Base-by-base conservation (phyloP, 768 basidiomycete genomes). In the Boletus sensibilis region DNA sequence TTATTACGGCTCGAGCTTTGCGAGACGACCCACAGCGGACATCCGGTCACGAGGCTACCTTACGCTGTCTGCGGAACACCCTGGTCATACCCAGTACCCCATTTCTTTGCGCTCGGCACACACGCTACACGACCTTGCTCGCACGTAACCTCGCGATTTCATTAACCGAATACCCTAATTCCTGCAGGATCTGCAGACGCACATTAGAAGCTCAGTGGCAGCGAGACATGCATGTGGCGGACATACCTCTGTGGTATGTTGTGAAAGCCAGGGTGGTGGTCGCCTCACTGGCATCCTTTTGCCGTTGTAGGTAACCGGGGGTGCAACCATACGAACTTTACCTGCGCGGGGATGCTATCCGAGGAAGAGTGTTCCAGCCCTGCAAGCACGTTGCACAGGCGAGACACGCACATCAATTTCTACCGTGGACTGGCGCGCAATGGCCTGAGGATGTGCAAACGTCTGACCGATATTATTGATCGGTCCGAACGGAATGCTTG, bases 381-480 rank as follows among this genome's bases (percentile, higher is more conserved):
- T 50, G 50, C 51, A 41, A 40, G 33, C 65, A 61, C 44, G 59
- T 52, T 43, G 76, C 76, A 39, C 73, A 74, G 53, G 77, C 62
- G 33, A 52, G 50, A 55, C 29, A 65, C 82, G 71, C 68, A 91
- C 92, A 61, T 93, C 83, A 49, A 96, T 81, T 63, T 94, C 91
- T 27, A 88, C 81, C 0, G 84, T 84, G 39, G 90, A 82, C 50
- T 80, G 76, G 47, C 95, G 81, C 29, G 94, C 93, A 39, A 86
- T 66, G 2, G 91, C 92, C 75, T 86, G 85, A 8, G 93, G 92
- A 72, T 97, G 95, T 34, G 84, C 82, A 66, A 97, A 98, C 4
- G 95, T 94, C 71, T 94, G 85, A 56, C 80, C 68, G 57, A 98
- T 92, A 62, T 92, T 88, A 69, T 97, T 97, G 75, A 98, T 96